phyloP scores from a whole-genome alignment of 768 basidiomycete species.

The Pleurotus pulmonarius region DNA sequence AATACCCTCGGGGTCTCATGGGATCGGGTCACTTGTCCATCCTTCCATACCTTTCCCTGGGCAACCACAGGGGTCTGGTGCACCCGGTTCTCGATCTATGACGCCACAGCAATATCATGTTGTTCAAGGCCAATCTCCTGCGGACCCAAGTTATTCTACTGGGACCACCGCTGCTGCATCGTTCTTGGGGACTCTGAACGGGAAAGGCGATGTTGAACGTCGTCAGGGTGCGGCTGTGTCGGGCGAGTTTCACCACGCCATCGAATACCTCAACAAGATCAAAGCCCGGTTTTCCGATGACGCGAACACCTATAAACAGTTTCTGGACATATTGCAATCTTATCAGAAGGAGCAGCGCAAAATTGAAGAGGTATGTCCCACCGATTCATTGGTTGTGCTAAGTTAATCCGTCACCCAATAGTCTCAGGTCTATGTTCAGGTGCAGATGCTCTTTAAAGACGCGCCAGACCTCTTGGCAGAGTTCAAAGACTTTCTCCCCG shows the following conservation, averaged over 20 bases:
- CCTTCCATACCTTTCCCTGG: constrained; percentile 30
- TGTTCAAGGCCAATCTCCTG: constrained; percentile 28
- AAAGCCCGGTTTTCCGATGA: constrained; percentile 87
- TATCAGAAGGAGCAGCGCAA: constrained; percentile 83
- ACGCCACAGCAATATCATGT: constrained; percentile 47
- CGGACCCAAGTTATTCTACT: constrained; percentile 43
- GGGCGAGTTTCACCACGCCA: constrained; percentile 89
- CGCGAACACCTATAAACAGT: constrained; percentile 89
- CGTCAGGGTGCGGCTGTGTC: constrained; percentile 46
- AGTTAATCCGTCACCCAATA: constrained; percentile 20
- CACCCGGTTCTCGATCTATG: constrained; percentile 48
- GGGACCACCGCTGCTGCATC: constrained; percentile 60
- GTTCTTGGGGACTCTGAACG: constrained; percentile 57
- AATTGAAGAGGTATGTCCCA: constrained; percentile 60
- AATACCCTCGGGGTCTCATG: constrained; percentile 23
- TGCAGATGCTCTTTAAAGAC: constrained; percentile 77
- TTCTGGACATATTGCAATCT: constrained; percentile 82
- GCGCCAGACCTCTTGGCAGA: constrained; percentile 76
- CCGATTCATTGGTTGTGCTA: constrained; percentile 7
- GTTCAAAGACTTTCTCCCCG: constrained; percentile 80
- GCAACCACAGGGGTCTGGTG: constrained; percentile 25
- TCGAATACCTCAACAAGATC: constrained; percentile 98
- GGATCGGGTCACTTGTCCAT: constrained; percentile 24
- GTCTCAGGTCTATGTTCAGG: constrained; percentile 79
- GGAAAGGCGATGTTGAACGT: constrained; percentile 28